A percentile compares a stretch with the other conserved stretches of the same genome.
These are phyloP conservation scores for Nemania abortiva DNA, from an alignment of 2,329 filamentous ascomycete species.

Conservation along the genomic window DNA sequence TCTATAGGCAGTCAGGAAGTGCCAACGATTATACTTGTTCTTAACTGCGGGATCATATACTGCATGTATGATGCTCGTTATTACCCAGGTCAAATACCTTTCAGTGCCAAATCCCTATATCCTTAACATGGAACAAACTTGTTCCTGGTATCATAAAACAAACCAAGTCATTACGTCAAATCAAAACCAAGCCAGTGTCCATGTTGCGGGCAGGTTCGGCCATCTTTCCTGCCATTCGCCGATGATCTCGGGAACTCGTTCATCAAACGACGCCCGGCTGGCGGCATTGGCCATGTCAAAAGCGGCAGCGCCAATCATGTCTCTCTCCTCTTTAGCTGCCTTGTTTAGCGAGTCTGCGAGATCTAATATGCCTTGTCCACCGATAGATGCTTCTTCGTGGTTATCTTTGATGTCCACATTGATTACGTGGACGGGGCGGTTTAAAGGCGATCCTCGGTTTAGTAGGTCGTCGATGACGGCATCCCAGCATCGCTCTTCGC, in stretches of 20 bases:
- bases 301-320: conserved; percentile 69
- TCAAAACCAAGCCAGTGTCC: conserved; percentile 96
- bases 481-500: conserved; percentile 98
- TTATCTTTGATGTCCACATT: conserved; percentile 99
- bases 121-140: conserved; percentile 35
- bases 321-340: conserved; percentile 81
- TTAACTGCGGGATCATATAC: not conserved
- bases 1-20: not conserved
- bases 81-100: not conserved
- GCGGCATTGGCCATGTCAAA: conserved; percentile 78
- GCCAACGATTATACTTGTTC: not conserved
- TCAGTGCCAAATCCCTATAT: not conserved
- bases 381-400: conserved; percentile 93
- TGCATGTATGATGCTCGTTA: conserved; percentile 1
- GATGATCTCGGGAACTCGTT: conserved; percentile 90
- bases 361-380: conserved; percentile 91
- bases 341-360: conserved; percentile 87
- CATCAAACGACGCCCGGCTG: conserved; percentile 84
- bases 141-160: conserved; percentile 50
- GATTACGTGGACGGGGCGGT: conserved; percentile 95
- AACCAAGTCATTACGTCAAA: conserved; percentile 24
- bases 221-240: conserved; percentile 95
- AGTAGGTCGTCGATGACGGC: conserved; percentile 95
- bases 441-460: conserved; percentile 85
- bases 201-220: conserved; percentile 90